phyloP scores from a whole-genome alignment of 1,284 basidiomycete species.

The Tilletia walkeri region DNA sequence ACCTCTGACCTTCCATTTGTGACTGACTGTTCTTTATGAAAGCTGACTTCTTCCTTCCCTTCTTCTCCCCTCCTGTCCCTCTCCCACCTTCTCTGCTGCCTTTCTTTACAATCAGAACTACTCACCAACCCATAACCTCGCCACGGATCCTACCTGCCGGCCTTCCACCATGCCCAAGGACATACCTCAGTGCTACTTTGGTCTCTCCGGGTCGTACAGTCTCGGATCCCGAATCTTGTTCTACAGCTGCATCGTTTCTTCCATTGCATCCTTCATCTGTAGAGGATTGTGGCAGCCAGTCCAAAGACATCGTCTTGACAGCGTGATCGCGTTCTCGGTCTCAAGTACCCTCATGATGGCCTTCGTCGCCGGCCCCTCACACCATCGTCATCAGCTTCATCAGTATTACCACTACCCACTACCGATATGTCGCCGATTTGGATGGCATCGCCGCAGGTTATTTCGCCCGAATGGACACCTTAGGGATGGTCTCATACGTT shows the following conservation, averaged over 20 bases:
- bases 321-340: not conserved
- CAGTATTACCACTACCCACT: not conserved
- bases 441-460: not conserved
- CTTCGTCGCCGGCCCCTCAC: not conserved
- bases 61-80: no score
- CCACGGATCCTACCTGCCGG: no score
- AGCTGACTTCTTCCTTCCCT: no score
- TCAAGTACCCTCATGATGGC: not conserved
- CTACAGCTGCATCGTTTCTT: not conserved
- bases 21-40: no score
- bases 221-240: not conserved
- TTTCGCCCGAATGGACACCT: not conserved
- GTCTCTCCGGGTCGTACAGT: not conserved
- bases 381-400: not conserved
- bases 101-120: no score
- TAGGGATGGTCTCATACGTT: no score
- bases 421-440: not conserved
- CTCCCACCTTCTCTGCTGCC: no score
- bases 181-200: not conserved
- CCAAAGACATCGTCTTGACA: not conserved
- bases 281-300: not conserved
- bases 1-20: no score
- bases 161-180: no score
- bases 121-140: no score
- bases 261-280: not conserved